A percentile compares a stretch with the other conserved stretches of the same genome.
These are phyloP conservation scores for Lactarius akahatsu DNA, from an alignment of 768 basidiomycete species.

Conservation along the genomic window DNA sequence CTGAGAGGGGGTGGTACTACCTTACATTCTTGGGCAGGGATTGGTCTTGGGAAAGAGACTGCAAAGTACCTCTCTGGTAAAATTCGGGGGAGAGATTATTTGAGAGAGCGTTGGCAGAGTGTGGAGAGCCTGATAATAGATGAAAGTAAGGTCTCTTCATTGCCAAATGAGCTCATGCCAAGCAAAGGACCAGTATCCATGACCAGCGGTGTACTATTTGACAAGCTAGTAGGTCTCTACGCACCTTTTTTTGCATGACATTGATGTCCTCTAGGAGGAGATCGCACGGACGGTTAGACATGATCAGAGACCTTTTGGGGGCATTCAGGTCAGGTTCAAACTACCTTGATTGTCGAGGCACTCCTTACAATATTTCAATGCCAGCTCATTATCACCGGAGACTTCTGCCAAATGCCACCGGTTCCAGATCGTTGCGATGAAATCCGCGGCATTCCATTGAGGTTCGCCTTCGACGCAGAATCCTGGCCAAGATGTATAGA, in stretches of 20 bases:
- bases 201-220: conserved; percentile 78
- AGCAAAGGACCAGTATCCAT: conserved; percentile 66
- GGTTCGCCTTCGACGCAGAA: conserved; percentile 78
- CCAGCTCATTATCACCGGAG: conserved; percentile 82
- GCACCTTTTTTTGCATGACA: neutral
- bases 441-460: conserved; percentile 41
- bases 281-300: conserved; percentile 61
- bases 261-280: conserved; percentile 45
- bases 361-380: conserved; percentile 10
- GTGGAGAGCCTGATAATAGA: conserved; percentile 73
- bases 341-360: conserved; percentile 1
- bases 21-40: conserved; percentile 80
- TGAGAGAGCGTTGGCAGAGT: conserved; percentile 54
- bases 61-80: conserved; percentile 56
- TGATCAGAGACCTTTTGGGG: conserved; percentile 67
- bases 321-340: conserved; percentile 62
- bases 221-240: conserved; percentile 61
- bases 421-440: conserved; percentile 55
- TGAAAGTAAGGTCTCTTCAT: conserved; percentile 56
- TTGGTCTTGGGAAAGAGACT: conserved; percentile 65
- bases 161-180: neutral
- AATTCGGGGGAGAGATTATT: conserved; percentile 44
- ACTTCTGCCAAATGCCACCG: conserved; percentile 90
- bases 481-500: conserved; percentile 69
- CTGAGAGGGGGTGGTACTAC: conserved; percentile 69